Conservation (phyloP, 2,329 filamentous ascomycete species). For the Pezicula carpinea region DNA sequence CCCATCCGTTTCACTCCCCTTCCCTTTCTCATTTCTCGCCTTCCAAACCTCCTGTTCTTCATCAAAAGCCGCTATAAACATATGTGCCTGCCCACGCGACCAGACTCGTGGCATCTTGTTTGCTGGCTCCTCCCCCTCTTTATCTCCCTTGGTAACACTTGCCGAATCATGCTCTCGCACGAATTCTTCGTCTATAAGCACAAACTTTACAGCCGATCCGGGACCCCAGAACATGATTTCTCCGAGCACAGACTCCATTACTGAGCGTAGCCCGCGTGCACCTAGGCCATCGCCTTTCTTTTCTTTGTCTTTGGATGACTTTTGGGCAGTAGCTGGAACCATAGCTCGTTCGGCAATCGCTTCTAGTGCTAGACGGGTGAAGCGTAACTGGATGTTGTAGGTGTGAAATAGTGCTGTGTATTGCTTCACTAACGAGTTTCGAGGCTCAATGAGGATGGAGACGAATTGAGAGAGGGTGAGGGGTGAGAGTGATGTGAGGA, state of each 20-base stretch:
- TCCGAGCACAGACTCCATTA: conserved; percentile 72
- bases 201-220: conserved; percentile 55
- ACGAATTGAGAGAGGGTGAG: conserved; percentile 66
- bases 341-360: conserved; percentile 61
- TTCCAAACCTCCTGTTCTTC: conserved; percentile 49
- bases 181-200: conserved; percentile 62
- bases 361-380: conserved; percentile 76
- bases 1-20: conserved; percentile 1
- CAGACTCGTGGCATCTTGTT: conserved; percentile 41
- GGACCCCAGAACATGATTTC: conserved; percentile 82
- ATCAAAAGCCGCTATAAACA: conserved; percentile 62
- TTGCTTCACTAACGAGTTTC: conserved; percentile 82
- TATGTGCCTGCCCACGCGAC: conserved; percentile 66
- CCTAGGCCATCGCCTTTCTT: conserved; percentile 69
- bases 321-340: background rate
- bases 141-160: conserved; percentile 41
- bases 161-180: conserved; percentile 9
- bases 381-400: conserved; percentile 68
- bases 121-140: conserved; percentile 53
- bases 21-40: conserved; percentile 6
- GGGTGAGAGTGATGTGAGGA: conserved; percentile 79
- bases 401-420: conserved; percentile 83
- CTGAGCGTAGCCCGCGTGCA: conserved; percentile 71
- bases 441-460: conserved; percentile 86
- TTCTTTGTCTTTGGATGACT: background rate